Base-by-base conservation (phyloP, 768 basidiomycete genomes). In the Rhodotorula paludigena region DNA sequence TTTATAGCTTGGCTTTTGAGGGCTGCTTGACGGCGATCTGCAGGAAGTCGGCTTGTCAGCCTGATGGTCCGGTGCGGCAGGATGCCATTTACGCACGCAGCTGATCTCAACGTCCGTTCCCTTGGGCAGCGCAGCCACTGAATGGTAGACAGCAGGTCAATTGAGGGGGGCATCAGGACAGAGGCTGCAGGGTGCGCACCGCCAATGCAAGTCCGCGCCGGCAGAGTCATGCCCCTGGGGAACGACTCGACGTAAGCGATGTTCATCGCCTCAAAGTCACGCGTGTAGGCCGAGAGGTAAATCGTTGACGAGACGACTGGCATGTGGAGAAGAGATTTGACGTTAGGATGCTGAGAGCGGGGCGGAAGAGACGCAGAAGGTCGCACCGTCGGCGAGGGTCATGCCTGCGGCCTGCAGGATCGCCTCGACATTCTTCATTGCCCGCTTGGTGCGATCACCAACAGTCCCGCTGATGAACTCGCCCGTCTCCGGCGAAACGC, bases 31-130 rank as follows among this genome's bases (percentile, higher is more conserved):
- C 36, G 5, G 56, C 56, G 14, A 42, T 33, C 56, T 57, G 23
- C 28, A 7, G 18, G 16, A 10, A 20, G n/a, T 3, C 20, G n/a
- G 14, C 5, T 20, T 6, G n/a, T 28, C 11, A n/a, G 25, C n/a
- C n/a, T n/a, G n/a, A n/a, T n/a, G n/a, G n/a, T n/a, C n/a, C n/a
- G n/a, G n/a, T n/a, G n/a, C n/a, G n/a, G n/a, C n/a, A n/a, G n/a
- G n/a, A n/a, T n/a, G n/a, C n/a, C n/a, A n/a, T n/a, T n/a, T n/a
- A 20, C 57, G 12, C 33, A 58, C 57, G 8, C 33, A 35, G 12
- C 33, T n/a, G 33, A 57, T 57, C 56, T 57, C 56, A 15, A 58
- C 45, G 30, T 58, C 57, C 23, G 57, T 58, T 5, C 25, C 57
- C 33, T 47, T 47, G 14, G 57, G 57, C 0, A 58, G 57, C 5